Conservation (phyloP, 192 early-diverging fungal species). For the Gaertneriomyces semiglobifer region DNA sequence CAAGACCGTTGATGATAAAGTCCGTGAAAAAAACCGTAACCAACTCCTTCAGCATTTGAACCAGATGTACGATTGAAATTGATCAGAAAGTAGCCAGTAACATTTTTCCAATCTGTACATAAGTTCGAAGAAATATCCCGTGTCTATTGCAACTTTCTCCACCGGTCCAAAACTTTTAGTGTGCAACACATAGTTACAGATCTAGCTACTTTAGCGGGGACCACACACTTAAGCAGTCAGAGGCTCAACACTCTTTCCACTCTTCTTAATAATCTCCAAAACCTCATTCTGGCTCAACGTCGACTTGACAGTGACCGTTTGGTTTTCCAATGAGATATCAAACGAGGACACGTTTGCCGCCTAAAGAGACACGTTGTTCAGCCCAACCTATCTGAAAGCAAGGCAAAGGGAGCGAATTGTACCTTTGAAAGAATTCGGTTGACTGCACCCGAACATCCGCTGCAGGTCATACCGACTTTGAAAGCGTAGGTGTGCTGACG, state of each 20-base stretch:
- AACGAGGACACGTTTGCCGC: constrained; percentile 47
- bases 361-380: constrained; percentile 5
- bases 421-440: constrained; percentile 62
- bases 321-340: constrained; percentile 55
- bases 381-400: too few species aligned
- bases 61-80: constrained; percentile 28
- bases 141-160: too few species aligned
- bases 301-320: constrained; percentile 54
- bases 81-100: too few species aligned
- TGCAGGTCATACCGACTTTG: constrained; percentile 77
- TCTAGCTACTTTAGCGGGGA: too few species aligned
- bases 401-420: not conserved
- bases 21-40: constrained; percentile 32
- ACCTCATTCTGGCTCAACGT: constrained; percentile 50
- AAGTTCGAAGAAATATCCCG: too few species aligned
- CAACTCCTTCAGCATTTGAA: constrained; percentile 34
- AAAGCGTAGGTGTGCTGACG: constrained; percentile 57
- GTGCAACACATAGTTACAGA: too few species aligned
- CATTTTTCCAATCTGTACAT: too few species aligned
- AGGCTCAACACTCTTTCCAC: constrained; percentile 45
- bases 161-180: too few species aligned
- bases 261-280: constrained; percentile 54
- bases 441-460: constrained; percentile 74
- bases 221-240: constrained; percentile 6
- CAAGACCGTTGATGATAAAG: constrained; percentile 32